Evolutionary conservation across 192 early-diverging fungal genomes (phyloP), one percentile per base, ranked within the genome.

Genomic region (Podochytrium sp.): DNA sequence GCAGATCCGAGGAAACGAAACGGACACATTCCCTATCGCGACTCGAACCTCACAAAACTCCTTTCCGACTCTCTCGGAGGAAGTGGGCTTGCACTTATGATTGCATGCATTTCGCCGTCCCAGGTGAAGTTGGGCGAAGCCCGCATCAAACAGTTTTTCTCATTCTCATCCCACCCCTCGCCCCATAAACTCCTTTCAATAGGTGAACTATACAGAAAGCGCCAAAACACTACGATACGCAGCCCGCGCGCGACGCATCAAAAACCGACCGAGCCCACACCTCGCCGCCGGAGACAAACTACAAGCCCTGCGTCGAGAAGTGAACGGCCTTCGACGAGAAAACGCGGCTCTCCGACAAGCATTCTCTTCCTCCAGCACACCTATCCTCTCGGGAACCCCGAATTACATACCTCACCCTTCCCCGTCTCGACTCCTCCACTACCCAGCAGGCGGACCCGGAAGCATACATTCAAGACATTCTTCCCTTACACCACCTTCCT

Each of bases 71-170:
- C 84, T 3, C 76, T 90, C 10, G 82, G 84, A 14, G 88, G 88
- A 1, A 64, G 62, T 62, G 87, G 87, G 10, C 59, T 84, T 10
- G 85, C 88, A 14, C 61, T 89, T 18, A 89, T 90, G 87, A 85
- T 89, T 29, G 83, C 87, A 18, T 98, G 96, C 81, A 92, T 95
- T 25, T 91, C 91, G 39, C 89, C 93, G 0, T 90, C 90, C 1
- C 90, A 91, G 63, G 65, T 87, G 37, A 95, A 96, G 73, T 66
- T 95, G 32, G 79, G 82, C n/a, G n/a, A n/a, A n/a, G n/a, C n/a
- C n/a, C n/a, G n/a, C n/a, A n/a, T n/a, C n/a, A n/a, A n/a, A n/a
- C n/a, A n/a, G n/a, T n/a, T n/a, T n/a, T n/a, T n/a, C n/a, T n/a
- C n/a, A n/a, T n/a, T n/a, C n/a, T n/a, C n/a, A n/a, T n/a, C n/a